phyloP scores from a whole-genome alignment of 306 rosid genomes.

The Potentilla sterilis region DNA sequence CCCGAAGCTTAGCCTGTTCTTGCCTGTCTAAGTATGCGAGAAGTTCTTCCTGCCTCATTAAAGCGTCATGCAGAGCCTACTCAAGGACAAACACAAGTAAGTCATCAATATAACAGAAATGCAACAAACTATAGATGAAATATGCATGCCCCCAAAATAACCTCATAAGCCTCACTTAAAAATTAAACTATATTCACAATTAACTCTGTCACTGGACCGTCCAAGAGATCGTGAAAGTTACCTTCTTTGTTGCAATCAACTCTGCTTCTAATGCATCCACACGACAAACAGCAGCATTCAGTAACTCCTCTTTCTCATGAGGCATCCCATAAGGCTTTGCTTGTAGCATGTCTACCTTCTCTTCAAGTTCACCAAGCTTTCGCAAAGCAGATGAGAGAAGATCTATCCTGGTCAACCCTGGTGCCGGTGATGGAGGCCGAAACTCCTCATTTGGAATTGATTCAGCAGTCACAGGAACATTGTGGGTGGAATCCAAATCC shows the following conservation, averaged over 20 bases:
- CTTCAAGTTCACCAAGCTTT: conserved; percentile 69
- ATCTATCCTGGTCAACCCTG: conserved; percentile 34
- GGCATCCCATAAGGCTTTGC: conserved; percentile 82
- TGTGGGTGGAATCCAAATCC: conserved; percentile 28
- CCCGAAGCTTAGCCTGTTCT: conserved; percentile 54
- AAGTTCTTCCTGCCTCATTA: conserved; percentile 87
- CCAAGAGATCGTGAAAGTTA: conserved; percentile 16
- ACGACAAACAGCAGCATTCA: conserved; percentile 86
- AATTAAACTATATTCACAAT: background rate
- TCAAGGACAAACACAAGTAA: conserved; percentile 18
- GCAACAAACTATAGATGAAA: background rate
- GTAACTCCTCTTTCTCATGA: conserved; percentile 73
- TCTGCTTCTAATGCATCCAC: conserved; percentile 92
- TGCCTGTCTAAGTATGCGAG: conserved; percentile 70
- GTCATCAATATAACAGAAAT: conserved; percentile 3
- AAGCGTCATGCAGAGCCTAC: conserved; percentile 79
- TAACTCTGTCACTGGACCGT: background rate
- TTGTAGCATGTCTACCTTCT: conserved; percentile 61
- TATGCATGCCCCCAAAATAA: background rate
- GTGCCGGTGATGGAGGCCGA: conserved; percentile 61
- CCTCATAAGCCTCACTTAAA: background rate
- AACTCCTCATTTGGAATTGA: conserved; percentile 45
- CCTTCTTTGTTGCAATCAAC: conserved; percentile 81
- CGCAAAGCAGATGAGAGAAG: conserved; percentile 52
- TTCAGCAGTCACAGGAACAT: conserved; percentile 28